Evolutionary conservation across 2,329 filamentous ascomycete species (phyloP).

Genomic region (Pezicula carpinea): DNA sequence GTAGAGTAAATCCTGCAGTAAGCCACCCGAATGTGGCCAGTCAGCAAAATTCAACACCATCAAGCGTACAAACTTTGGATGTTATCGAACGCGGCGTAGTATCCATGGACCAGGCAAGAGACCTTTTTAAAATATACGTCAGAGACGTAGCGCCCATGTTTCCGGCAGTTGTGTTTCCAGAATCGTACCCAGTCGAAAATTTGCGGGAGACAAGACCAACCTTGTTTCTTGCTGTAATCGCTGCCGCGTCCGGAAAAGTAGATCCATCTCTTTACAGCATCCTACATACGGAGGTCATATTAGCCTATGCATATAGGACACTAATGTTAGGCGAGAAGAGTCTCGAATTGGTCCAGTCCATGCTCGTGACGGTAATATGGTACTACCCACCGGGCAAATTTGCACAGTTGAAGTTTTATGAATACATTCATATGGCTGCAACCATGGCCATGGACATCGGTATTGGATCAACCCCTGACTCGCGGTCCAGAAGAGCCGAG

Average conservation of each 20-base stretch:
- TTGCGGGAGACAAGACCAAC: constrained; percentile 53
- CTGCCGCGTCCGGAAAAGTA: constrained; percentile 53
- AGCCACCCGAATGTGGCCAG: constrained; percentile 6
- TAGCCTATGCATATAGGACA: constrained; percentile 38
- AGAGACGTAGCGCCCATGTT: constrained; percentile 52
- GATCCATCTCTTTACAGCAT: constrained; percentile 33
- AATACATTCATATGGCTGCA: constrained; percentile 44
- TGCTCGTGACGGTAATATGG: constrained; percentile 40
- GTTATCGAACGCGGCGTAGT: constrained; percentile 54
- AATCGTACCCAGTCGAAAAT: constrained; percentile 44
- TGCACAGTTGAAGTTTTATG: constrained; percentile 39
- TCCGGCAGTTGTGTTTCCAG: constrained; percentile 54
- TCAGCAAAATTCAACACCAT: background rate
- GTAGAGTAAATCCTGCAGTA: background rate
- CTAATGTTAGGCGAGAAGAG: constrained; percentile 42
- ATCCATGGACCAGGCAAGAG: constrained; percentile 45
- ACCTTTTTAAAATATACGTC: constrained; percentile 52
- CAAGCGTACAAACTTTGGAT: constrained; percentile 21
- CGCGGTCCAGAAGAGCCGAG: constrained; percentile 3
- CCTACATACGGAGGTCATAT: constrained; percentile 40
- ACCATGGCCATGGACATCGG: constrained; percentile 35
- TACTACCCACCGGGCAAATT: constrained; percentile 41
- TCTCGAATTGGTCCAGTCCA: constrained; percentile 42
- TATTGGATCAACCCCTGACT: constrained; percentile 12
- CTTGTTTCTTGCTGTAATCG: constrained; percentile 65